Evolutionary conservation across 176 grass and related monocot species (phyloP), one percentile per base, ranked within the genome.

Genomic region (Oryza meridionalis): DNA sequence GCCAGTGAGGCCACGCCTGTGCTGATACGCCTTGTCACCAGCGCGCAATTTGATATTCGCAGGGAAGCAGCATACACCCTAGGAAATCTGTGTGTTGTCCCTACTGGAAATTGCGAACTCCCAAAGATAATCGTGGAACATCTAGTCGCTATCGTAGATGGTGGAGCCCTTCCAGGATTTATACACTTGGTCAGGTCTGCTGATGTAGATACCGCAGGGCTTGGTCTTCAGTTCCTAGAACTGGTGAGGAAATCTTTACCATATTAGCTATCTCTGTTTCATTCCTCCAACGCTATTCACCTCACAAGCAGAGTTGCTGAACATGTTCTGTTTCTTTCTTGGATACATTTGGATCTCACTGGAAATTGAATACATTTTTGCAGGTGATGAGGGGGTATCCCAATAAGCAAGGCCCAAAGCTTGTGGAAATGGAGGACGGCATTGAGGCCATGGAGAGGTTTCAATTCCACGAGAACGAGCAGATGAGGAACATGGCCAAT

Each of bases 361-460:
- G 16, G 49, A 12, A 77, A 59, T 47, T 0, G 3, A 6, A 38
- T 72, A 58, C 38, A n/a, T 17, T 88, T 50, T 88, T 80, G 82
- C 84, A 98, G 93, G 93, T 90, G 32, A 90, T 98, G 96, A 94
- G 93, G 75, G 96, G 93, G 25, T 91, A 93, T 42, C 93, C 96
- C 21, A 87, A 95, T 24, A 88, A 67, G 8, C 93, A 94, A 77
- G 96, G 96, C 46, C 93, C 89, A 47, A 85, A 85, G 42, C 93
- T 98, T 17, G 93, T 98, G 27, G 96, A 98, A 80, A 76, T 58
- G 73, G 89, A 90, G 88, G 91, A 98, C 3, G 96, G 93, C 66
- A 98, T 96, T 4, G 93, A 95, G 16, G 93, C 93, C 13, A 98
- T 96, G 93, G 96, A 98, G 79, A 93, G 93, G 70, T 98, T 96